A percentile compares a stretch with the other conserved stretches of the same genome.
Evolutionary conservation across 176 grass and related monocot genomes (phyloP).

Genomic region (Musa troglodytarum): DNA sequence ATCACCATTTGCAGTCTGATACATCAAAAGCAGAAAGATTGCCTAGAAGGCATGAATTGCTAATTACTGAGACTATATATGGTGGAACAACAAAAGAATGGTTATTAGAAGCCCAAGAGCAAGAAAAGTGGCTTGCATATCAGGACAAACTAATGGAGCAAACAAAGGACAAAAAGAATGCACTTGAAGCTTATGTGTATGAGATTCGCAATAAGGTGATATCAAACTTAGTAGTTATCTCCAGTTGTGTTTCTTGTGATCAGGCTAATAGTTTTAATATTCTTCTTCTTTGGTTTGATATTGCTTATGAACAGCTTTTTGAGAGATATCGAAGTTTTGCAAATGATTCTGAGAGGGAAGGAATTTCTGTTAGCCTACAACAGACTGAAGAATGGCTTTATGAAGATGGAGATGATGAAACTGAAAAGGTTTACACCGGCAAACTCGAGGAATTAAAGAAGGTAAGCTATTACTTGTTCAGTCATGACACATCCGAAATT

Average conservation of each 20-base stretch:
- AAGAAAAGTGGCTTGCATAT: conserved; percentile 53
- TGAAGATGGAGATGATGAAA: conserved; percentile 98
- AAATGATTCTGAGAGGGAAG: conserved; percentile 83
- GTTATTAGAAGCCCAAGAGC: conserved; percentile 64
- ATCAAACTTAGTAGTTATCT: conserved; percentile 8
- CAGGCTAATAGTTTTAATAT: neutral
- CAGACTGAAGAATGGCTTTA: conserved; percentile 98
- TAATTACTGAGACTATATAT: conserved; percentile 44
- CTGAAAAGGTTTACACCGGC: conserved; percentile 68
- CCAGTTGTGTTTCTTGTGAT: neutral
- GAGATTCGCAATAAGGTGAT: conserved; percentile 88
- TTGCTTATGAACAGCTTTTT: conserved; percentile 57
- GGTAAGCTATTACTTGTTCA: conserved; percentile 31
- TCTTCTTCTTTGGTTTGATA: neutral
- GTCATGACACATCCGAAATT: conserved; percentile 7
- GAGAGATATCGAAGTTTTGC: conserved; percentile 85
- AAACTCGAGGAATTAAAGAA: conserved; percentile 89
- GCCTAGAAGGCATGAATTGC: conserved; percentile 43
- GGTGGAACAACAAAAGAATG: conserved; percentile 57
- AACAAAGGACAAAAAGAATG: conserved; percentile 94
- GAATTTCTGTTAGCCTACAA: conserved; percentile 64
- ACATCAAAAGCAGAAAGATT: conserved; percentile 35
- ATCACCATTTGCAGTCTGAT: conserved; percentile 36
- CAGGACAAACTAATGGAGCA: conserved; percentile 79
- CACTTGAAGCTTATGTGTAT: conserved; percentile 85